A percentile compares a stretch with the other conserved stretches of the same genome.
phyloP scores from a whole-genome alignment of 495 filamentous ascomycete genomes.

The Pseudomonodictys pantanalensis region DNA sequence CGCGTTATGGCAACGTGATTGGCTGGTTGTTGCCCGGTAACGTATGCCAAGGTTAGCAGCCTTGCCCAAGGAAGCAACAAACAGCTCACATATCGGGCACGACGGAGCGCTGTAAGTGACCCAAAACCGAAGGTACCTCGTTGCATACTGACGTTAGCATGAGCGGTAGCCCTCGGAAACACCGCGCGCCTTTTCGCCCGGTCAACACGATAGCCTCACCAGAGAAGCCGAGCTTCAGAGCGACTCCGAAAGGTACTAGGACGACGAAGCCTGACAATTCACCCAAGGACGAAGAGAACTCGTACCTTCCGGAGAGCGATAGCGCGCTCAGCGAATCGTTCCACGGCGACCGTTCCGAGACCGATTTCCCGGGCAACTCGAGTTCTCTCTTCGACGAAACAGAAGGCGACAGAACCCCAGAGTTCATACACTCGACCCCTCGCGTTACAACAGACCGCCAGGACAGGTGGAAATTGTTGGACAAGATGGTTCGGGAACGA shows the following conservation, averaged over 20 bases:
- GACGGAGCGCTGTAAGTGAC: not conserved
- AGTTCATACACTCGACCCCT: not conserved
- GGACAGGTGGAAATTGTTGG: not conserved
- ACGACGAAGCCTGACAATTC: not conserved
- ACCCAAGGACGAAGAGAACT: not conserved
- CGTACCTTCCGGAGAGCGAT: not conserved
- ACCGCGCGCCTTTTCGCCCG: constrained; percentile 31
- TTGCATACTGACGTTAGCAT: too few relatives aligned
- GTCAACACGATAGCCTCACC: constrained; percentile 37
- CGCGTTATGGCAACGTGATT: constrained; percentile 2
- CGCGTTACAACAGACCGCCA: not conserved
- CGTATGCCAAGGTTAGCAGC: constrained; percentile 7
- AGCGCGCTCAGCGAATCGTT: not conserved
- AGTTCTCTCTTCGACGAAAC: constrained; percentile 28
- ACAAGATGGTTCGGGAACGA: constrained; percentile 38
- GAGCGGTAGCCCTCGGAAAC: constrained; percentile 17
- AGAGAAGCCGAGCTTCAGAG: constrained; percentile 31
- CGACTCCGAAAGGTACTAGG: too few relatives aligned
- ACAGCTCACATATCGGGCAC: not conserved
- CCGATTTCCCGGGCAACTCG: constrained; percentile 15
- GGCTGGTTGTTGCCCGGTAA: constrained; percentile 4
- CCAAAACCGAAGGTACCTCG: not conserved
- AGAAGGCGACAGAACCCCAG: too few relatives aligned
- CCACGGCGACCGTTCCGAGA: not conserved
- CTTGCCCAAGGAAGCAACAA: not conserved